Conservation (phyloP, 2,329 filamentous ascomycete species). For the Penicillium janthinellum region DNA sequence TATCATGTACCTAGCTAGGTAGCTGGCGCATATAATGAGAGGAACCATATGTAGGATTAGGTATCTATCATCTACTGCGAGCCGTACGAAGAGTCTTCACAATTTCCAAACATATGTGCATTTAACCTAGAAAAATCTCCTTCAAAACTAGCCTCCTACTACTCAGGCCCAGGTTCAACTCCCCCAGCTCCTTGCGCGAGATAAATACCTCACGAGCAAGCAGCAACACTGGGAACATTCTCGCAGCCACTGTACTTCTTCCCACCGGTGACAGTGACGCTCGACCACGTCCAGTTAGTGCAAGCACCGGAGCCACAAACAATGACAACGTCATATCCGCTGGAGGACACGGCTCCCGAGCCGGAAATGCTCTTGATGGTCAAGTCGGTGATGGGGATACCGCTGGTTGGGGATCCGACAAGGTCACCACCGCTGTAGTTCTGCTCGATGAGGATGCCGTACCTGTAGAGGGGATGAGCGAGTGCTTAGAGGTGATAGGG, state of each 20-base stretch:
- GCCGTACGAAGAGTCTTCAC: too few relatives aligned
- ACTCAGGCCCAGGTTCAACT: neutral
- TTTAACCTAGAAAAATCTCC: neutral
- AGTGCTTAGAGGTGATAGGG: neutral
- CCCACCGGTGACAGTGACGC: slow-evolving; percentile 55
- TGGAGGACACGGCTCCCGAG: slow-evolving; percentile 35
- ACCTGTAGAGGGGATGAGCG: slow-evolving; percentile 26
- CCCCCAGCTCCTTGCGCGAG: neutral
- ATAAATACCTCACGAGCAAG: slow-evolving; percentile 26
- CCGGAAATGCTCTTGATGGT: slow-evolving; percentile 41
- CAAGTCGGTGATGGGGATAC: slow-evolving; percentile 43
- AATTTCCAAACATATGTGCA: neutral
- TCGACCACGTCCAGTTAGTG: slow-evolving; percentile 51
- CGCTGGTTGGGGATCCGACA: slow-evolving; percentile 39
- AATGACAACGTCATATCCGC: slow-evolving; percentile 51
- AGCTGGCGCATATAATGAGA: too few relatives aligned
- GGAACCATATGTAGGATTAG: too few relatives aligned
- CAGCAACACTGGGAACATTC: slow-evolving; percentile 42
- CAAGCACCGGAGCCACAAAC: slow-evolving; percentile 57
- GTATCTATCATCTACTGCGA: neutral
- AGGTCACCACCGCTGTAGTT: slow-evolving; percentile 55
- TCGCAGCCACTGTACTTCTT: slow-evolving; percentile 46
- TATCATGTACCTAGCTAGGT: too few relatives aligned
- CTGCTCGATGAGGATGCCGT: slow-evolving; percentile 57
- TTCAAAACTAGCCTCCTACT: neutral